Conservation (phyloP, 257 asterid genomes). For the Nicotiana knightiana region DNA sequence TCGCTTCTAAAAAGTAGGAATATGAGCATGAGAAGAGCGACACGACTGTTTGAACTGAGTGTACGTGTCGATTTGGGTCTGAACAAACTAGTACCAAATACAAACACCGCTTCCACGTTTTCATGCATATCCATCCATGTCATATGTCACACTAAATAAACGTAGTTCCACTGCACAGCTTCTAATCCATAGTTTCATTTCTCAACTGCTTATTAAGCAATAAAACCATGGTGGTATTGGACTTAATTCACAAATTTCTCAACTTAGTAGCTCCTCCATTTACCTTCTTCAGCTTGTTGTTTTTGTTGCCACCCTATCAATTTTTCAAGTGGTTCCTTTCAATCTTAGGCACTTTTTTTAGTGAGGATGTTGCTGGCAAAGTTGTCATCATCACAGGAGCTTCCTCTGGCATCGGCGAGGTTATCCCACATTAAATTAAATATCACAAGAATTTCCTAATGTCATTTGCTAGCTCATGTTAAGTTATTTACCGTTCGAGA, state of each 20-base stretch:
- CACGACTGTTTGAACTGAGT: neutral
- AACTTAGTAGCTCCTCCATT: conserved; percentile 59
- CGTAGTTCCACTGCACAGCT: neutral
- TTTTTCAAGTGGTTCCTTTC: conserved; percentile 56
- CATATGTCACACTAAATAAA: neutral
- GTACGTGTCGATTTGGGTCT: neutral
- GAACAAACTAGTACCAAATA: neutral
- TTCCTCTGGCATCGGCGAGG: conserved; percentile 95
- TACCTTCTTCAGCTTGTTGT: conserved; percentile 51
- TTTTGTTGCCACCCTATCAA: conserved; percentile 60
- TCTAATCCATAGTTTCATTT: neutral
- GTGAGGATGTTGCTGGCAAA: conserved; percentile 62
- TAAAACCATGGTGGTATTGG: conserved; percentile 13
- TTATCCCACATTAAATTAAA: neutral
- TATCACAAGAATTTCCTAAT: too few relatives aligned
- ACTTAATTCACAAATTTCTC: conserved; percentile 51
- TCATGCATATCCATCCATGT: neutral
- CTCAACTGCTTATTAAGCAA: neutral
- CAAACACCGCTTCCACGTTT: neutral
- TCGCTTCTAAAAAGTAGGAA: neutral
- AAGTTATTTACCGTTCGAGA: neutral
- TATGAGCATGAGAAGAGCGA: neutral
- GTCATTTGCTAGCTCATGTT: too few relatives aligned
- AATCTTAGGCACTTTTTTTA: conserved; percentile 35
- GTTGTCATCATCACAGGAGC: conserved; percentile 84